Conservation (phyloP, 2,329 filamentous ascomycete genomes). For the Neofusicoccum laricinum region DNA sequence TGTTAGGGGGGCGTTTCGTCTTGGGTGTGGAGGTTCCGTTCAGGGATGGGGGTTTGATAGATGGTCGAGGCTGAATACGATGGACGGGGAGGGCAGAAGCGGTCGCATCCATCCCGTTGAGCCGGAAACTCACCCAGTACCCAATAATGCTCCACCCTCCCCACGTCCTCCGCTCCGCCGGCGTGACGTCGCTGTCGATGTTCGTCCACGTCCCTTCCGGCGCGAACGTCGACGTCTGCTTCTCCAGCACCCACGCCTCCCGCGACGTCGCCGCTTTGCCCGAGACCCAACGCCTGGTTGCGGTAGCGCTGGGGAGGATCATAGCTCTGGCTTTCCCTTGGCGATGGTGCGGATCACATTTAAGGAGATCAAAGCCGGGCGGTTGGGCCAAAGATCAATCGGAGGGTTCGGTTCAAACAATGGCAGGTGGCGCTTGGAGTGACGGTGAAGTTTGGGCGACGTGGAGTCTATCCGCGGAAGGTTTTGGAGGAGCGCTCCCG, state of each 20-base stretch:
- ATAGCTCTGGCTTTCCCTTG: background rate
- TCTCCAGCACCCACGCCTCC: slow-evolving; percentile 21
- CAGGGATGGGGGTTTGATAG: background rate
- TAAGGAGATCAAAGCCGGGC: too few relatives aligned
- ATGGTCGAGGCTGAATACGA: background rate
- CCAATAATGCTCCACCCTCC: slow-evolving; percentile 40
- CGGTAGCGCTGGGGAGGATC: background rate
- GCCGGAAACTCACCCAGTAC: slow-evolving; percentile 48
- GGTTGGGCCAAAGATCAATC: too few relatives aligned
- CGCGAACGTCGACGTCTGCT: slow-evolving; percentile 22
- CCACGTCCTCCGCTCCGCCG: slow-evolving; percentile 46
- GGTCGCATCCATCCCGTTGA: too few relatives aligned
- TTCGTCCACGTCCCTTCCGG: slow-evolving; percentile 36
- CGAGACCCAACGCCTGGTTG: background rate
- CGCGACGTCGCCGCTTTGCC: slow-evolving; percentile 13
- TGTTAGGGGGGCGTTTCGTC: too few relatives aligned
- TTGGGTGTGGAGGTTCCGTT: background rate
- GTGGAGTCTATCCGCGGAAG: too few relatives aligned
- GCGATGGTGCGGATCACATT: too few relatives aligned
- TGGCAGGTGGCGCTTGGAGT: too few relatives aligned
- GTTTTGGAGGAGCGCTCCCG: too few relatives aligned
- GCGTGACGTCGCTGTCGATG: slow-evolving; percentile 46
- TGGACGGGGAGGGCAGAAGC: slow-evolving; percentile 23
- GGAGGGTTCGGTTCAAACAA: too few relatives aligned
- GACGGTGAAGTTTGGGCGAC: too few relatives aligned